Base-by-base conservation (phyloP, 805 yeast genomes). In the Wickerhamiella hasegawae region DNA sequence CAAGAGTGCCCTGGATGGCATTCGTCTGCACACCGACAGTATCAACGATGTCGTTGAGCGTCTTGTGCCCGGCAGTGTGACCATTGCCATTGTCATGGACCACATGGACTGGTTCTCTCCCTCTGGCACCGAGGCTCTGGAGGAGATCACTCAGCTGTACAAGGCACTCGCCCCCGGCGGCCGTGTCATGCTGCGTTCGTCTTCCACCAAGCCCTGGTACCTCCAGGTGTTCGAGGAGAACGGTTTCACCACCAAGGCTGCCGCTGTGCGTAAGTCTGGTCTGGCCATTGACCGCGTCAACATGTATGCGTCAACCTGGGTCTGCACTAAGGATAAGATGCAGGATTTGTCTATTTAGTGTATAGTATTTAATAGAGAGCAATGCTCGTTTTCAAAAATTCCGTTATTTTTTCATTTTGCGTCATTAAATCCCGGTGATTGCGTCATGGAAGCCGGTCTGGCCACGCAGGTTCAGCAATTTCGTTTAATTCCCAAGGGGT, bases 61-160 rank as follows among this genome's bases (percentile, higher is more conserved):
- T 42, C 60, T 80, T 35, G 61, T 73, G 18, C 60, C 66, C 33
- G 66, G 69, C 37, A 69, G 83, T 9, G 64, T 80, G 30, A 73
- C 85, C 4, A 73, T 76, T 45, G 87, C 87, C 22, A 69, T 80
- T 28, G 76, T 80, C 36, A 80, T 80, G 93, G 93, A 80, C 55
- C 93, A 80, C 54, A 78, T 81, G 90, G 93, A 81, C 57, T 80
- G 93, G 93, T 80, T 80, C 51, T 74, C 75, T 45, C 75, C 80
- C 25, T 52, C 62, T 12, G 77, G 76, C 6, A 48, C 48, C 2
- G 84, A 76, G 16, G 85, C 82, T 10, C 58, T 65, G 32, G 63
- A 65, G 30, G 92, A 81, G 53, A 73, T 81, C 43, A 51, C 62
- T 23, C 80, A 82, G 0, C 60, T 81, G 31, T 64, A 65, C 51